A percentile compares a stretch with the other conserved stretches of the same genome.
Conservation (phyloP, 768 basidiomycete species). For the Boletus fagicola region DNA sequence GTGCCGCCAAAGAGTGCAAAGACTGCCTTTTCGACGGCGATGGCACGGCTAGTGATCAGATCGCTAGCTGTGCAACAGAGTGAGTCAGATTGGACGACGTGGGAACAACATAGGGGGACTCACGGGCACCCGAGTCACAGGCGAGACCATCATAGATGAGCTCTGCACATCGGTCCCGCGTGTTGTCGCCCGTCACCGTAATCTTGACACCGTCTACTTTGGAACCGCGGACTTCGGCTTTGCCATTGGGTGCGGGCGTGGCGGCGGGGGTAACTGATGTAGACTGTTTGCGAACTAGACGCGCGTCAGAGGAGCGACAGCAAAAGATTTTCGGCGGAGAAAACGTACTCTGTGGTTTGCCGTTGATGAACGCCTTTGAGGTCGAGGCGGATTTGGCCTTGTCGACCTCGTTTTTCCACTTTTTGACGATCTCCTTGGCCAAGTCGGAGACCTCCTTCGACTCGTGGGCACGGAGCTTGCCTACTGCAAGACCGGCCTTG, state of each 20-base stretch:
- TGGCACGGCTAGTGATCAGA: constrained; percentile 62
- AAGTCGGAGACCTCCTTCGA: constrained; percentile 73
- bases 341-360: constrained; percentile 39
- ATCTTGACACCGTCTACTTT: constrained; percentile 70
- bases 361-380: constrained; percentile 14
- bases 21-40: constrained; percentile 70
- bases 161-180: constrained; percentile 83
- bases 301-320: neutral
- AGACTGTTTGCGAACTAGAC: constrained; percentile 33
- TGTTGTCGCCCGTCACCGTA: constrained; percentile 60
- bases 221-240: constrained; percentile 47
- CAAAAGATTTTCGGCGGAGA: too few species aligned
- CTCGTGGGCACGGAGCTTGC: constrained; percentile 77
- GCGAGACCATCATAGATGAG: constrained; percentile 92
- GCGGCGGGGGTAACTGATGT: constrained; percentile 40
- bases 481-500: constrained; percentile 88
- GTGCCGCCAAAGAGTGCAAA: constrained; percentile 43
- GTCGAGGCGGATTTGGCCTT: constrained; percentile 46
- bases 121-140: constrained; percentile 82
- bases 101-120: constrained; percentile 38
- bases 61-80: constrained; percentile 52
- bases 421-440: constrained; percentile 88
- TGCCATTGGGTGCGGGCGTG: constrained; percentile 33
- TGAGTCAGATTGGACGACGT: constrained; percentile 9
- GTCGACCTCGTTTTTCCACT: constrained; percentile 89